A percentile compares a stretch with the other conserved stretches of the same genome.
Evolutionary conservation across 345 rosid species (phyloP).

Genomic region (Aquilaria sinensis): DNA sequence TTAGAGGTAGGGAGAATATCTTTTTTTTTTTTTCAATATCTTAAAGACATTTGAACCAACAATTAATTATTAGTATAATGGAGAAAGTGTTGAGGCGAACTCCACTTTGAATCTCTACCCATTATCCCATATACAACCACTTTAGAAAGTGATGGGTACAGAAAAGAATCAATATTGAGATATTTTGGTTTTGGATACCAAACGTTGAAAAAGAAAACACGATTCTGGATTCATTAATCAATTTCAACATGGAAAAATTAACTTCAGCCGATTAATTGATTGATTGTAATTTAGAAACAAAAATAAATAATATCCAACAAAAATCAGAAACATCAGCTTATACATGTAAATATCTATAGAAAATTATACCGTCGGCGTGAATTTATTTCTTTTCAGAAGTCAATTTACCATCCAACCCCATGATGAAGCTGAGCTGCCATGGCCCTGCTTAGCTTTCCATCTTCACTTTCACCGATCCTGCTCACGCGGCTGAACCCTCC

Average conservation of each 20-base stretch:
- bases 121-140: no score
- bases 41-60: not conserved
- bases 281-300: not conserved
- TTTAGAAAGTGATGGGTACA: not conserved
- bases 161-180: not conserved
- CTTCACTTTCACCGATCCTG: conserved; percentile 19
- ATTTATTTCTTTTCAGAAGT: conserved; percentile 3
- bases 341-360: not conserved
- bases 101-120: not conserved
- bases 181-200: not conserved
- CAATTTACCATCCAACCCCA: conserved; percentile 29
- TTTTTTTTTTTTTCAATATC: no score
- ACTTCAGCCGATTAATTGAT: not conserved
- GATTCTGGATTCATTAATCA: not conserved
- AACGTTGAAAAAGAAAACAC: no score
- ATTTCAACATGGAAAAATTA: not conserved
- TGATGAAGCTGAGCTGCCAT: conserved; percentile 24
- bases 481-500: conserved; percentile 12
- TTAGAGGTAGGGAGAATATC: no score
- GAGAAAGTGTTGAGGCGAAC: not conserved
- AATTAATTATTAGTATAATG: not conserved
- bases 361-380: no score
- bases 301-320: conserved; percentile 1
- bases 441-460: conserved; percentile 13
- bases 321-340: not conserved